Evolutionary conservation across 2,329 filamentous ascomycete genomes (phyloP).

Genomic region (Tolypocladium tundrense): DNA sequence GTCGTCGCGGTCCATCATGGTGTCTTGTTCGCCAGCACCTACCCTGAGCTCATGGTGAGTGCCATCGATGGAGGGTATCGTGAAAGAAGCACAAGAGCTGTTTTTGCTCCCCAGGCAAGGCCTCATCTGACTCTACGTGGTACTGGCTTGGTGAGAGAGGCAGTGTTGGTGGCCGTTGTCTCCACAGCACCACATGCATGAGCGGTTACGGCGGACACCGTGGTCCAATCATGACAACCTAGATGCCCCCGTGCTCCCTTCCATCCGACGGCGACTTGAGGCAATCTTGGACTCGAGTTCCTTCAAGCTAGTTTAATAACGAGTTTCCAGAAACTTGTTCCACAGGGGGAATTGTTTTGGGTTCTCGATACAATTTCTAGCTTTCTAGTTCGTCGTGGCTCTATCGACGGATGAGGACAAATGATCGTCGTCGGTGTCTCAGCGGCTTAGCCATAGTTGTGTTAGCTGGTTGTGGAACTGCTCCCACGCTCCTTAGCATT

Average conservation of each 20-base stretch:
- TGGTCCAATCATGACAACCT: not conserved
- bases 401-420: too few relatives aligned
- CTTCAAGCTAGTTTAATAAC: not conserved
- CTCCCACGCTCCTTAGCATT: not conserved
- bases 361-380: too few relatives aligned
- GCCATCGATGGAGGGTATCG: not conserved
- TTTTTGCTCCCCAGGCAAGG: too few relatives aligned
- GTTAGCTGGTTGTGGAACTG: too few relatives aligned
- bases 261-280: too few relatives aligned
- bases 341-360: too few relatives aligned
- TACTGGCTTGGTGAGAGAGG: not conserved
- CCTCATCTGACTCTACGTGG: not conserved
- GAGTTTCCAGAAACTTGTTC: too few relatives aligned
- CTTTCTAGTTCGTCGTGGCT: too few relatives aligned
- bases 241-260: not conserved
- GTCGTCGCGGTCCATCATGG: not conserved
- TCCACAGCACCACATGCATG: not conserved
- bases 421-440: not conserved
- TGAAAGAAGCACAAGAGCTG: not conserved
- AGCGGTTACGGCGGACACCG: not conserved
- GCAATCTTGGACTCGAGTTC: too few relatives aligned
- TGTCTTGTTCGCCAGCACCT: not conserved
- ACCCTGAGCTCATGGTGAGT: not conserved
- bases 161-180: not conserved
- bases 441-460: too few relatives aligned